phyloP scores from a whole-genome alignment of 2,329 filamentous ascomycete species.

The Talaromyces sp. region DNA sequence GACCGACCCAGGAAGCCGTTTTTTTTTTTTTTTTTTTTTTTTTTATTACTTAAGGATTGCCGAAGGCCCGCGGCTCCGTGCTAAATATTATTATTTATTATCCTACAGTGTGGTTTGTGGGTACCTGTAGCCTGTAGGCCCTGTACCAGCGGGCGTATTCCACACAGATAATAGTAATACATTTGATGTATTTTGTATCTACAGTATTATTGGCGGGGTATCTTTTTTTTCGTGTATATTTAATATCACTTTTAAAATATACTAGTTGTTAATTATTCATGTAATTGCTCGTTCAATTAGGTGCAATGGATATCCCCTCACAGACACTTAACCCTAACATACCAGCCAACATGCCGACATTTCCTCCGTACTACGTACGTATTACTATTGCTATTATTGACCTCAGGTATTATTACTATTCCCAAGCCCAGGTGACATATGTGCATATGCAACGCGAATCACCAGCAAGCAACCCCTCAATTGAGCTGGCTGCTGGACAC shows the following conservation, averaged over 20 bases:
- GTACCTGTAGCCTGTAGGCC: no score
- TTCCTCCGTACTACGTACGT: not conserved
- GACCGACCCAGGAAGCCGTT: not conserved
- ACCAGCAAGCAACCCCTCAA: not conserved
- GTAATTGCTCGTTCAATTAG: no score
- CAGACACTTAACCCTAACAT: no score
- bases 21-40: constrained; percentile 2
- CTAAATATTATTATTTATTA: not conserved
- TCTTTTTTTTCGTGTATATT: no score
- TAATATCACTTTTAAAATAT: no score
- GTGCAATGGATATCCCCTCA: no score
- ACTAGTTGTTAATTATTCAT: no score
- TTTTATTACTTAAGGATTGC: constrained; percentile 14
- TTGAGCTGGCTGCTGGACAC: not conserved
- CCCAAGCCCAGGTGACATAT: not conserved
- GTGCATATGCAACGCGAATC: not conserved
- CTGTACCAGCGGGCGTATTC: no score
- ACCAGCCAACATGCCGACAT: not conserved
- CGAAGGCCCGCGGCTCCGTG: constrained; percentile 17
- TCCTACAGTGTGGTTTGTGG: no score
- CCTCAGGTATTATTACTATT: not conserved
- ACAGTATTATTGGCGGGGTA: no score
- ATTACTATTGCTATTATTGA: not conserved
- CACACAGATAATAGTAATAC: no score
- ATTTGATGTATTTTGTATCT: not conserved